Conservation (phyloP, 2,329 filamentous ascomycete genomes). For the Monosporascus cannonballus region DNA sequence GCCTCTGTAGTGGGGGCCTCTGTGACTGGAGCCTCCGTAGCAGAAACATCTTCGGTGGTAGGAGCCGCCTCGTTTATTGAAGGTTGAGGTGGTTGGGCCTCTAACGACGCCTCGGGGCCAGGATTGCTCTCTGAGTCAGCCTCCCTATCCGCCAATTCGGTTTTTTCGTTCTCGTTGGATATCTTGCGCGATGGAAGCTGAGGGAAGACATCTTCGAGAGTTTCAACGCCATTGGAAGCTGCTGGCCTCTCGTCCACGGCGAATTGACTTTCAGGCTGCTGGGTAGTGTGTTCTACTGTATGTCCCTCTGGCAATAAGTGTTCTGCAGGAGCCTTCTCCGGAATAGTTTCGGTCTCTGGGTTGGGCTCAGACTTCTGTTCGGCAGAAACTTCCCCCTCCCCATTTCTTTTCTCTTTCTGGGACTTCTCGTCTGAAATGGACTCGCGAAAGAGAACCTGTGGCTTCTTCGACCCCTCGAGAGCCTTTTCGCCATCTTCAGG, state of each 20-base stretch:
- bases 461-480: background rate
- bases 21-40: background rate
- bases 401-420: conserved; percentile 26
- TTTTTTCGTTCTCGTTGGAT: conserved; percentile 32
- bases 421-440: background rate
- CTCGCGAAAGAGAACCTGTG: no score
- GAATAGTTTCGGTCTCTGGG: conserved; percentile 3
- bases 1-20: background rate
- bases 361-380: conserved; percentile 6
- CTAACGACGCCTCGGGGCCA: background rate
- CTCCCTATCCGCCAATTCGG: background rate
- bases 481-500: conserved; percentile 4
- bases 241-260: conserved; percentile 25
- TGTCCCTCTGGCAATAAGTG: background rate
- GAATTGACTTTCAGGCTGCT: conserved; percentile 3
- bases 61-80: background rate
- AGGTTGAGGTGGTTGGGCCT: background rate
- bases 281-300: conserved; percentile 1
- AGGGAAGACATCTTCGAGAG: conserved; percentile 1
- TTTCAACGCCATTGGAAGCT: background rate
- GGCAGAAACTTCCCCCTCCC: conserved; percentile 14
- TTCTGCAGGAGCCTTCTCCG: background rate
- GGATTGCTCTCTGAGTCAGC: background rate
- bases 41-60: background rate
- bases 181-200: conserved; percentile 23